These are phyloP conservation scores for Mrakia gelida DNA, from an alignment of 768 basidiomycete species.

Conservation along the genomic window DNA sequence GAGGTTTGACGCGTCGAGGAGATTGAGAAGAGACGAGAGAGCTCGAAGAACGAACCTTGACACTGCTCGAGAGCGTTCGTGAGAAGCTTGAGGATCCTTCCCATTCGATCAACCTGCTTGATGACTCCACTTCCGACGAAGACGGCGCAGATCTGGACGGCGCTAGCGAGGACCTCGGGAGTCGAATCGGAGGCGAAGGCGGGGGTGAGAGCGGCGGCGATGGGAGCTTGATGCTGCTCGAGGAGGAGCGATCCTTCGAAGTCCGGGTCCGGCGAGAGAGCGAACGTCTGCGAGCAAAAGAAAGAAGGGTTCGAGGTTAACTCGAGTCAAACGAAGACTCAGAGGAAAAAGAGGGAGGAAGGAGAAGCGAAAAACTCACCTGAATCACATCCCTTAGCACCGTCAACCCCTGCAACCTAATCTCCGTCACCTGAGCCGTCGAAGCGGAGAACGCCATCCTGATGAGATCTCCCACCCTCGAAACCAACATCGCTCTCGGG, in stretches of 20 bases:
- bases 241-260: constrained; percentile 84
- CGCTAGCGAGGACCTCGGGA: constrained; percentile 88
- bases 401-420: constrained; percentile 80
- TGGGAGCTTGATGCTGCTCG: constrained; percentile 97
- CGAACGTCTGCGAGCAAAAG: constrained; percentile 62
- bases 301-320: neutral
- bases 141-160: constrained; percentile 86
- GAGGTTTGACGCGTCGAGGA: neutral
- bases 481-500: constrained; percentile 61
- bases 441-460: constrained; percentile 98
- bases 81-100: constrained; percentile 82
- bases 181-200: constrained; percentile 93
- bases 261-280: constrained; percentile 80
- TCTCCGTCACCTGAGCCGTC: constrained; percentile 92
- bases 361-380: constrained; percentile 47
- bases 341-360: neutral
- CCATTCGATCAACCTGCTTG: constrained; percentile 85
- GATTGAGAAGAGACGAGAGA: neutral
- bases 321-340: neutral
- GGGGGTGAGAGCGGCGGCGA: constrained; percentile 93
- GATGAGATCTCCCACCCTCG: constrained; percentile 85
- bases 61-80: constrained; percentile 84
- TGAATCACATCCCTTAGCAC: constrained; percentile 89
- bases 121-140: constrained; percentile 94
- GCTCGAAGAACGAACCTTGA: constrained; percentile 57